Base-by-base conservation (phyloP, 2,329 filamentous ascomycete genomes). In the Sarocladium kiliense region DNA sequence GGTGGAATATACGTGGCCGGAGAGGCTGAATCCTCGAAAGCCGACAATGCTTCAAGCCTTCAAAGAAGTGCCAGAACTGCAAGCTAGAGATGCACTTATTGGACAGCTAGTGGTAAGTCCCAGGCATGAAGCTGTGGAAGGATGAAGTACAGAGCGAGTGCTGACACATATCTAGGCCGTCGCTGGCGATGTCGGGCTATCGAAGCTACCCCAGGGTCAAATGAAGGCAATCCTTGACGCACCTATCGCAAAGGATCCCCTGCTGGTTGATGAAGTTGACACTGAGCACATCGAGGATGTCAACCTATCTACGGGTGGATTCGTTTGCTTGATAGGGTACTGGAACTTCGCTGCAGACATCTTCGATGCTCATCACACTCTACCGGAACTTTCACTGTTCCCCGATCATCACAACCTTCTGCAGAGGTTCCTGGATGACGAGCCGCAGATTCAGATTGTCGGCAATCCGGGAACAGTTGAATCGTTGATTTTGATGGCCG, bases 1-100 rank as follows among this genome's bases (percentile, higher is more conserved):
- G 55, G 76, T 88, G 58, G 89, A 93, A 68, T 84, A 80, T 57
- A 82, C 85, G 59, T 76, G 82, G 54, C 88, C 88, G 0, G 77
- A 82, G 55, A 83, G 78, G 63, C 76, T 84, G 21, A 77, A 91
- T 6, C 79, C 82, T 0, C 79, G 81, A 2, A 81, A 79, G 56
- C 75, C 74, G 60, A 89, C 84, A 2, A 76, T 84, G 61, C 78
- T 82, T 49, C 79, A 85, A 59, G 77, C 79, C 3, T 92, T 88
- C 62, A 81, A 83, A 44, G 77, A 86, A 41, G 79, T 88, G 14
- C 77, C 84, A 39, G 71, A 77, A 39, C 70, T 90, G 30, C 77
- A 83, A 57, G 79, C 79, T 16, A 77, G 82, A 56, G 83, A 89
- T 58, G 79, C 81, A 6, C 79, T 88, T 47, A 77, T 89, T n/a